phyloP scores from a whole-genome alignment of 371 early-diverging fungal genomes.

The Mucor indicus region DNA sequence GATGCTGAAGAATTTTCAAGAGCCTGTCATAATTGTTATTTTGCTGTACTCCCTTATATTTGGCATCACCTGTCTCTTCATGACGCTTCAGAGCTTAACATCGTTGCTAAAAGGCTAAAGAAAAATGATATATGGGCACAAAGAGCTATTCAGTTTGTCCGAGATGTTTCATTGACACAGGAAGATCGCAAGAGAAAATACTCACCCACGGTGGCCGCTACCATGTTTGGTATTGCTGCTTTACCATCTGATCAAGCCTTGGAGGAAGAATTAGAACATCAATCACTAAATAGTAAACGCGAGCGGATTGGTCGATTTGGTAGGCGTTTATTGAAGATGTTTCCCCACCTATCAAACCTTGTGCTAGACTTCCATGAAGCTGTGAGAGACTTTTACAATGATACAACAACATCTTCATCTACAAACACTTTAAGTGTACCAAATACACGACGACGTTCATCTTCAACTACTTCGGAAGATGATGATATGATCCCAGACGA shows the following conservation, averaged over 20 bases:
- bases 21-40: slow-evolving; percentile 23
- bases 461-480: no score
- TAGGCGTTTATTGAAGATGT: slow-evolving; percentile 3
- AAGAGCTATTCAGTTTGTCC: slow-evolving; percentile 16
- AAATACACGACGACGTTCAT: no score
- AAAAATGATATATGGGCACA: slow-evolving; percentile 14
- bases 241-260: slow-evolving; percentile 5
- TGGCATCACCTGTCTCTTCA: slow-evolving; percentile 16
- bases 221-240: slow-evolving; percentile 15
- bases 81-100: slow-evolving; percentile 6
- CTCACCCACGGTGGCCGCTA: slow-evolving; percentile 5
- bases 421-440: no score
- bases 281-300: neutral
- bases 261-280: neutral
- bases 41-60: slow-evolving; percentile 20
- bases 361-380: slow-evolving; percentile 11
- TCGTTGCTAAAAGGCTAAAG: slow-evolving; percentile 7
- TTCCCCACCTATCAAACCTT: slow-evolving; percentile 16
- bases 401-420: neutral
- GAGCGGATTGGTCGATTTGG: slow-evolving; percentile 11
- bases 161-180: slow-evolving; percentile 8
- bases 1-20: slow-evolving; percentile 13
- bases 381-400: neutral
- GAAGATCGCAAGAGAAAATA: neutral
- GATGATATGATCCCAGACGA: neutral